A percentile compares a stretch with the other conserved stretches of the same genome.
phyloP scores from a whole-genome alignment of 805 yeast genomes.

The Aciculoconidium aculeatum region DNA sequence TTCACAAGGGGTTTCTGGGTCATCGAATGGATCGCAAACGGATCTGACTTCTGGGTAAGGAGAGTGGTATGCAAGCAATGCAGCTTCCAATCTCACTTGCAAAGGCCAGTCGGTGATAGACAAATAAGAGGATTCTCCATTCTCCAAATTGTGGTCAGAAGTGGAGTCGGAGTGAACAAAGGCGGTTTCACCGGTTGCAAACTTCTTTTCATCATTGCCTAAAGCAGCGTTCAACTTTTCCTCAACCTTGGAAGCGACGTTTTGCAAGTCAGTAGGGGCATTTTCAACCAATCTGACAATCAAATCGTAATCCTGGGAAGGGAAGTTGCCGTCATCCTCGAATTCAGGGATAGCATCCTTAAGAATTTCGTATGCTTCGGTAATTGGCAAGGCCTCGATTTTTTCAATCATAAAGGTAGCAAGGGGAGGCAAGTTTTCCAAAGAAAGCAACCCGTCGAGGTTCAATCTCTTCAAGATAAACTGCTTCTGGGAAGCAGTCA shows the following conservation, averaged over 20 bases:
- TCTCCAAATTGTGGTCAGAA: not conserved
- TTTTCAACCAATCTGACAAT: constrained; percentile 15
- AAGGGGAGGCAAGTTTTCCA: constrained; percentile 24
- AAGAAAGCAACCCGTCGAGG: constrained; percentile 18
- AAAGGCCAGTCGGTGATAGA: constrained; percentile 20
- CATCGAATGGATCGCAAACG: constrained; percentile 53
- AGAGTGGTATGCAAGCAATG: constrained; percentile 36
- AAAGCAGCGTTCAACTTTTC: not conserved
- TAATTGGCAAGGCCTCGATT: constrained; percentile 26
- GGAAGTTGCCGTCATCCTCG: constrained; percentile 43
- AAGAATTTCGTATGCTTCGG: constrained; percentile 37
- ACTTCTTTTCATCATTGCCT: not conserved
- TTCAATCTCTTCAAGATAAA: constrained; percentile 20
- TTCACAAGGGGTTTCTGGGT: constrained; percentile 41
- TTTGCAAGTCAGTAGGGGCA: constrained; percentile 1
- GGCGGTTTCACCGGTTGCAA: constrained; percentile 1
- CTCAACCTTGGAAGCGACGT: not conserved
- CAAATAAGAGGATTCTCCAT: constrained; percentile 1
- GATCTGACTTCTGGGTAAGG: constrained; percentile 66
- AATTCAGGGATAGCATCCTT: constrained; percentile 35
- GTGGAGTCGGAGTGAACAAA: not conserved
- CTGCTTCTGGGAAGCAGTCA: constrained; percentile 21
- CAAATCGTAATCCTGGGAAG: constrained; percentile 28
- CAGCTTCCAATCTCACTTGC: constrained; percentile 36
- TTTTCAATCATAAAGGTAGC: constrained; percentile 38